Base-by-base conservation (phyloP, 768 basidiomycete species). In the Naganishia antarctica region DNA sequence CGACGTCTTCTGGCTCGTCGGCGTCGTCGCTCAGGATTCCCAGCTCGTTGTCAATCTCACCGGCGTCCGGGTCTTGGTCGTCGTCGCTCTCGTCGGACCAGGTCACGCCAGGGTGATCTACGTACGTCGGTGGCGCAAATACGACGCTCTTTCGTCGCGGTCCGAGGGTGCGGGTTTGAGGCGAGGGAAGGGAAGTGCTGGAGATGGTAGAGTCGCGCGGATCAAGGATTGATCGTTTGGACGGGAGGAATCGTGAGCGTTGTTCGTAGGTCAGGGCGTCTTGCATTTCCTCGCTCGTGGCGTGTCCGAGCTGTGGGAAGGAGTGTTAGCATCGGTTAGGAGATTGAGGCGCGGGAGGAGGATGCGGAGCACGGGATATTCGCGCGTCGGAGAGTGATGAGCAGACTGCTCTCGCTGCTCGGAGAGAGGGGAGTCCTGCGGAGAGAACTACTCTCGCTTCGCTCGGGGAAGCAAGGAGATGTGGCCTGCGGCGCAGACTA, bases 51-150 rank as follows among this genome's bases (percentile, higher is more conserved):
- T 44, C 43, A 44, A 7, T 5, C 6, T 44, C 43, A 18, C 18
- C 46, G 58, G 41, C 46, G 58, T 0, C 7, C 43, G 43, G 6
- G 43, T 44, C 43, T 7, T 44, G 11, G n/a, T 43, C 51, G 41
- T 64, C 44, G 67, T 69, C 41, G 60, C 61, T 50, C 49, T 40
- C 31, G 51, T 43, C 13, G 64, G 49, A 71, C 72, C 74, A 77
- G 2, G 76, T 73, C 15, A 69, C 66, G 6, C 75, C 80, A 1
- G 78, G 78, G 65, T 79, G 80, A 46, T 79, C 80, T 62, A 80
- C 79, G 65, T 80, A 80, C 28, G 78, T 80, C 32, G 79, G 79
- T 13, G 85, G 80, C 13, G 83, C 88, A 78, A 97, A 96, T 50
- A 84, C 80, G 65, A 97, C 88, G 53, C 53, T 57, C 23, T 57